Base-by-base conservation (phyloP, 163 green algal genomes). In the Coccomyxa subellipsoidea region DNA sequence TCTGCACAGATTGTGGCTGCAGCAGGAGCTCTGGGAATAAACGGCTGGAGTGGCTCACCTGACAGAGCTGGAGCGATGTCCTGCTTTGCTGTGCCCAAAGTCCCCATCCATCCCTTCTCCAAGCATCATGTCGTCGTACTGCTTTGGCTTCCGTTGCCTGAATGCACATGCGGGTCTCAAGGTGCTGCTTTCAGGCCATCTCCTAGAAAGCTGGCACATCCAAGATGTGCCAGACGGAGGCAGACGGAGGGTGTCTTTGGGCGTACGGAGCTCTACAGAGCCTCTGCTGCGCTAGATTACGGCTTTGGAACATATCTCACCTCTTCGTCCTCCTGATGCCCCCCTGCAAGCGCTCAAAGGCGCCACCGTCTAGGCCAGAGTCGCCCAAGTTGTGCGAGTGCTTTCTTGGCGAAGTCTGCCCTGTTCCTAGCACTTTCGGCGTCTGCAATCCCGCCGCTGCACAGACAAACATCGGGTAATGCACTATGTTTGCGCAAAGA, bases 141-240 rank as follows among this genome's bases (percentile, higher is more conserved):
- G 70, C 70, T 77, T 77, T 23, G 70, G 70, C 70, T 77, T 77
- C 0, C 70, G 31, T 40, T 77, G 70, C 70, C 70, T 77, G n/a
- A n/a, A n/a, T n/a, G 70, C 32, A 34, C 70, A 73, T 23, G 21
- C 47, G 8, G 27, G 7, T 35, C 31, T 73, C 8, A 34, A 34
- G 6, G 29, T 10, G 66, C 5, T 73, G 29, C 18, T 36, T 34
- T 10, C 47, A 59, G 47, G 8, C 21, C 66, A 73, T 36, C 31
- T 36, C 2, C 27, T 73, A 34, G 66, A 36, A 73, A 7, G 29
- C 27, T 32, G 27, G 66, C 27, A 73, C n/a, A 4, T 36, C 27
- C 66, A 73, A 73, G 47, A 29, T 36, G 66, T 34, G 27, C 32
- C 66, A 27, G 47, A 59, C 47, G 47, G 47, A 59, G 47, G 21